phyloP scores from a whole-genome alignment of 129 eudicot species.

The carrot (Daucus carota) region DNA sequence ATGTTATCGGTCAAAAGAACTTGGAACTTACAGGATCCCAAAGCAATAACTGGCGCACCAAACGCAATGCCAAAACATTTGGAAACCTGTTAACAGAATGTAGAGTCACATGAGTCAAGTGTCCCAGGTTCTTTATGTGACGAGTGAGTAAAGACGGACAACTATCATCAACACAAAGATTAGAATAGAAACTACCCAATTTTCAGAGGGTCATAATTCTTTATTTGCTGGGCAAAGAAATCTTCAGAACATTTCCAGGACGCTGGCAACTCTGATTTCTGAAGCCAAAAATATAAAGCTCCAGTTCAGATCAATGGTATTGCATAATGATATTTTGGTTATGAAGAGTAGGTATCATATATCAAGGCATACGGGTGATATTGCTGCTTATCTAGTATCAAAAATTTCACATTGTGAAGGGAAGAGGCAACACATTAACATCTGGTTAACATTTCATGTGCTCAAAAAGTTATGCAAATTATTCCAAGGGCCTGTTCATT shows the following conservation, averaged over 20 bases:
- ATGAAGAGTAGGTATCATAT: neutral
- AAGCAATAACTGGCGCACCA: slow-evolving; percentile 76
- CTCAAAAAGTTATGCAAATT: neutral
- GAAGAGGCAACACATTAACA: neutral
- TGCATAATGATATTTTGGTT: too few species aligned
- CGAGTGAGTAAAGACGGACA: slow-evolving; percentile 7
- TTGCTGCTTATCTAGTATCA: neutral
- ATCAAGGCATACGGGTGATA: neutral
- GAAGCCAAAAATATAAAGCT: slow-evolving; percentile 15
- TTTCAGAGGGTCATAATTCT: slow-evolving; percentile 85
- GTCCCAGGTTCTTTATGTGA: neutral
- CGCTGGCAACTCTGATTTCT: slow-evolving; percentile 79
- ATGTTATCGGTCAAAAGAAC: neutral
- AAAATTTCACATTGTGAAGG: neutral
- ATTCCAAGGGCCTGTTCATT: neutral
- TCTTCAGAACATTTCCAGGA: slow-evolving; percentile 99
- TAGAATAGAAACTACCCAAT: slow-evolving; percentile 55
- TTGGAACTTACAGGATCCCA: slow-evolving; percentile 91
- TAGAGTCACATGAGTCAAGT: neutral
- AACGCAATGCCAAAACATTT: slow-evolving; percentile 80
- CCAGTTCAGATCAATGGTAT: neutral
- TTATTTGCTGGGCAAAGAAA: slow-evolving; percentile 67
- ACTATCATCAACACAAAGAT: slow-evolving; percentile 4
- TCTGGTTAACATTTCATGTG: neutral
- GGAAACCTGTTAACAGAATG: slow-evolving; percentile 65